These are phyloP conservation scores for Metschnikowia cubensis DNA, from an alignment of 805 yeast species.

Conservation along the genomic window DNA sequence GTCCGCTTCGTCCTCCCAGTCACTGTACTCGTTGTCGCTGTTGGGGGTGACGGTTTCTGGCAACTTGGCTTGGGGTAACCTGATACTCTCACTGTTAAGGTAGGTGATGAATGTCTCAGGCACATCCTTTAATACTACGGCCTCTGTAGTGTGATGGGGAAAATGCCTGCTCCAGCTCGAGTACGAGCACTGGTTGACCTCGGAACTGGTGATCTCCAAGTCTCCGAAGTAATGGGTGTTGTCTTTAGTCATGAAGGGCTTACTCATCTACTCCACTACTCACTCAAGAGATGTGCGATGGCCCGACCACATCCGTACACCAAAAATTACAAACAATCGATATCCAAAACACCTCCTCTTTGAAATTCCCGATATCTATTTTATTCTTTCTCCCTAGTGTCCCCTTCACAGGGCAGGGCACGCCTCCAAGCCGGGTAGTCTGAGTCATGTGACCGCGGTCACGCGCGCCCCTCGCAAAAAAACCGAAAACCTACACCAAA, in stretches of 20 bases:
- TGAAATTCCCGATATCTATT: too few relatives aligned
- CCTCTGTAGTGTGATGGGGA: constrained; percentile 17
- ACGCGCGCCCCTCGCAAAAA: background rate
- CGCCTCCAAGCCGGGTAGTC: too few relatives aligned
- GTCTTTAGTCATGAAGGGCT: constrained; percentile 8
- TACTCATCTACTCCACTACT: background rate
- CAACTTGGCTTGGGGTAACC: constrained; percentile 13
- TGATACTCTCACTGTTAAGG: constrained; percentile 22
- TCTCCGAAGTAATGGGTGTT: constrained; percentile 29
- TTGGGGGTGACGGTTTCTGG: constrained; percentile 21
- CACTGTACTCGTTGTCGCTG: constrained; percentile 67
- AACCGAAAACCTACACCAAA: constrained; percentile 2
- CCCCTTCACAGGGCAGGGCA: too few relatives aligned
- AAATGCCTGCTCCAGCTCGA: constrained; percentile 33
- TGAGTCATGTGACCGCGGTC: background rate
- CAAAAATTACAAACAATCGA: background rate
- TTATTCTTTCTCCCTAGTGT: too few relatives aligned
- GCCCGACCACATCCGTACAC: constrained; percentile 1
- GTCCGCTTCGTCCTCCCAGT: constrained; percentile 55
- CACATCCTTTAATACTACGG: constrained; percentile 29
- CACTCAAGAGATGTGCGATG: background rate
- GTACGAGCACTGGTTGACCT: constrained; percentile 31
- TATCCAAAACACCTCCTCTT: too few relatives aligned
- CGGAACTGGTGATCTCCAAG: constrained; percentile 22
- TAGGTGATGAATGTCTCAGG: constrained; percentile 33